Evolutionary conservation across 1,139 yeast species (phyloP), one percentile per base, ranked within the genome.

Genomic region (Pichia sp.): DNA sequence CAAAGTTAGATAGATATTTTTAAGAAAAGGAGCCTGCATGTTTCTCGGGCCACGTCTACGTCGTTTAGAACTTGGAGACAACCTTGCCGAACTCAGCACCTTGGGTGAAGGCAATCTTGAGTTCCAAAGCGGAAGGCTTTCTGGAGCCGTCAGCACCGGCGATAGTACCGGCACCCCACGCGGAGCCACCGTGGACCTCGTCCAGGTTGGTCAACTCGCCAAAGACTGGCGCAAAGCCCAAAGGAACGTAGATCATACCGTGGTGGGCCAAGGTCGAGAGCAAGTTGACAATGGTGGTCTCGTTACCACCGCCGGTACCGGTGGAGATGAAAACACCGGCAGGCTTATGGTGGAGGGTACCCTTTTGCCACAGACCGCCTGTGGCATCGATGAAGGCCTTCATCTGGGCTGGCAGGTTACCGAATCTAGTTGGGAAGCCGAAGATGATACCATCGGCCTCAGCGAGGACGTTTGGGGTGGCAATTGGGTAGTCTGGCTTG

Each of bases 231-330:
- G 81, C 83, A 76, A 83, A 87, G 67, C 96, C 96, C 63, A 88
- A 78, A 67, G 96, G 96, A 55, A 88, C 85, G 69, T 68, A 88
- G 63, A 85, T 80, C 69, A 87, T 78, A 68, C 95, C 95, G 64
- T 88, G 95, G 71, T 88, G 96, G 57, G 81, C 79, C 63, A 86
- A 76, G 46, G 83, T 79, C 16, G 93, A 84, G 64, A 88, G 67
- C 51, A 87, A 71, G 74, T 82, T 86, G 62, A 80, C 73, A 54
- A 77, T 78, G 48, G 96, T 87, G 55, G 77, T 72, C 74, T 89
- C 96, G 72, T 85, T 90, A 64, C 92, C 92, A 71, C 95, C 95
- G 69, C 93, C 93, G 54, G 91, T 79, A 69, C 93, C 92, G 46
- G 96, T 88, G 49, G 90, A 79, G 54, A 84, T 85, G 65, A 88